Evolutionary conservation across 192 early-diverging fungal genomes (phyloP).

Genomic region (Podila clonocystis): DNA sequence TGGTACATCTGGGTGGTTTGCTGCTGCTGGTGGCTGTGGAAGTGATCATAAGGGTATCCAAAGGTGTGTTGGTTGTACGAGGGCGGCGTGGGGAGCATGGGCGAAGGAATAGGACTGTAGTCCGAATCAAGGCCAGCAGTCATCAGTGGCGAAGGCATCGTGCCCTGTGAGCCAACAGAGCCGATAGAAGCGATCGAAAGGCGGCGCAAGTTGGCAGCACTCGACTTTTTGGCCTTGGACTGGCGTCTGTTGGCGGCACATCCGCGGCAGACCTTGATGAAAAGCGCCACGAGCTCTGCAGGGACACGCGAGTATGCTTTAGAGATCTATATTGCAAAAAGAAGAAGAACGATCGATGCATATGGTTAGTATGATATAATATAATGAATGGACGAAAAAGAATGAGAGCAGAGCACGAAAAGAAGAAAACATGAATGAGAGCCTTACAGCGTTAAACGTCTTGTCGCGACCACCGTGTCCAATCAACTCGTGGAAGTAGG

Average conservation of each 20-base stretch:
- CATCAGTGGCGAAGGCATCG: not conserved
- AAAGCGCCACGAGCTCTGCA: not conserved
- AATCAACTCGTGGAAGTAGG: conserved; percentile 1
- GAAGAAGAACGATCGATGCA: not conserved
- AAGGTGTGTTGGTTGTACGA: not conserved
- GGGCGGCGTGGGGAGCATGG: not conserved
- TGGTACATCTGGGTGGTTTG: not conserved
- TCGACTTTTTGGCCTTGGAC: not conserved
- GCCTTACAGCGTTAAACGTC: conserved; percentile 14
- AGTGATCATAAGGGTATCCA: conserved; percentile 2
- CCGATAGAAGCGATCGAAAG: not conserved
- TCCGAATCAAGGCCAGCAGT: not conserved
- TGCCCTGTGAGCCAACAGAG: not conserved
- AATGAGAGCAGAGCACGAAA: not conserved
- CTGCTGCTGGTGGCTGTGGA: not conserved
- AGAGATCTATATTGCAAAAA: not conserved
- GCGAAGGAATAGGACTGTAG: not conserved
- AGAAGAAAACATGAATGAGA: not conserved
- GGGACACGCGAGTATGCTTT: conserved; percentile 6
- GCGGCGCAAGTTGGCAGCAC: not conserved
- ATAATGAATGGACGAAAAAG: not conserved
- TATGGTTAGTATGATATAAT: no score
- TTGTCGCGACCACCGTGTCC: conserved; percentile 16
- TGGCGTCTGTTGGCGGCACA: conserved; percentile 7
- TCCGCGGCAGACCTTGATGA: conserved; percentile 1